Evolutionary conservation across 345 rosid species (phyloP).

Genomic region (Lepidium sativum): DNA sequence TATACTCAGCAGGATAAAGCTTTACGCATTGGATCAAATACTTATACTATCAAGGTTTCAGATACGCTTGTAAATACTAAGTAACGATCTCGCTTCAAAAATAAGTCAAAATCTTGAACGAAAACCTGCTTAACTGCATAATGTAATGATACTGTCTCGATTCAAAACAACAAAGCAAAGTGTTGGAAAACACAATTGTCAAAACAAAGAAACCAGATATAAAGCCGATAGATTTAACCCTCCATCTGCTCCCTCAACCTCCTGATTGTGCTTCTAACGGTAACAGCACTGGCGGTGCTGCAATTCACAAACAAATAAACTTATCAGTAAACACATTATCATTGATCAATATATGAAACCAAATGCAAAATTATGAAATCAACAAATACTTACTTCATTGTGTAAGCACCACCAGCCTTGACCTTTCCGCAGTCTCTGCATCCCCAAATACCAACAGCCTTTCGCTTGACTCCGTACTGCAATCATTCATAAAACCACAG

Average conservation of each 20-base stretch:
- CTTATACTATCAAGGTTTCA: too few species aligned
- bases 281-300: slow-evolving; percentile 85
- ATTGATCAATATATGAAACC: background rate
- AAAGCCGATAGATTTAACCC: slow-evolving; percentile 34
- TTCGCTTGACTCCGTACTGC: slow-evolving; percentile 84
- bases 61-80: too few species aligned
- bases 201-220: background rate
- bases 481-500: background rate
- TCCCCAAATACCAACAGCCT: slow-evolving; percentile 95
- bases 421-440: slow-evolving; percentile 98
- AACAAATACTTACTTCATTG: slow-evolving; percentile 54
- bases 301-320: background rate
- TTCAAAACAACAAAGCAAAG: background rate
- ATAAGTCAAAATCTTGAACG: background rate
- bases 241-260: slow-evolving; percentile 95
- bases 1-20: too few species aligned
- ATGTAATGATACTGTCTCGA: slow-evolving; percentile 1
- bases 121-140: background rate
- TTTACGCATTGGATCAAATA: background rate
- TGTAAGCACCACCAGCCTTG: slow-evolving; percentile 94
- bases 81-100: too few species aligned
- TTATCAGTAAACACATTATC: background rate
- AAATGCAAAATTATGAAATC: too few species aligned
- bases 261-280: slow-evolving; percentile 84
- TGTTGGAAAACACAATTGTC: background rate